These are phyloP conservation scores for Diplodia scrobiculata DNA, from an alignment of 2,329 filamentous ascomycete genomes.

Conservation along the genomic window DNA sequence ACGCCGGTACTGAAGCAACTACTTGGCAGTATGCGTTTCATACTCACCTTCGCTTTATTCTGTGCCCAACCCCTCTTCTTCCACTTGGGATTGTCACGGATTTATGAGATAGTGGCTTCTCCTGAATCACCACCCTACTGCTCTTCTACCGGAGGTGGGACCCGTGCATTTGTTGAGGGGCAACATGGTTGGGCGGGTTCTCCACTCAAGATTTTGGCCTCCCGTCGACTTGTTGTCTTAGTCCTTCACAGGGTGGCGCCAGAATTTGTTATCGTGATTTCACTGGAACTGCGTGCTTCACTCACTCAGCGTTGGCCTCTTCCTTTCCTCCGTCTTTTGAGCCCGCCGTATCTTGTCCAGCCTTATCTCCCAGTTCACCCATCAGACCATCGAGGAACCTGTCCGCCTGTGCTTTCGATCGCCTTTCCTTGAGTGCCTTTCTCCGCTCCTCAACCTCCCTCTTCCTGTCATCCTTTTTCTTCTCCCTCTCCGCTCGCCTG, in stretches of 20 bases:
- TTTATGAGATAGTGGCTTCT: not conserved
- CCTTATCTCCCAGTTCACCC: constrained; percentile 35
- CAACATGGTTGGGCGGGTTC: not conserved
- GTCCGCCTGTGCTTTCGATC: constrained; percentile 67
- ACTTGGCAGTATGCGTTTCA: not conserved
- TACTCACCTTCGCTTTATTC: no score
- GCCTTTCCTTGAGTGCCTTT: constrained; percentile 63
- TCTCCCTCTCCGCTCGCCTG: constrained; percentile 59
- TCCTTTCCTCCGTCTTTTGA: not conserved
- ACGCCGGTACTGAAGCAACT: not conserved
- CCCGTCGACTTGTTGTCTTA: not conserved
- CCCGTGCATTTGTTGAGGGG: not conserved
- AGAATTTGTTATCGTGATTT: not conserved
- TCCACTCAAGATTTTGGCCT: not conserved
- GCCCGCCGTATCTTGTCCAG: not conserved
- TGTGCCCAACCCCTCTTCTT: no score
- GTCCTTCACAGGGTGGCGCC: not conserved
- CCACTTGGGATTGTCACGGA: not conserved
- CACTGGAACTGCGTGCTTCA: not conserved
- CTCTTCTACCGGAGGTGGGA: no score
- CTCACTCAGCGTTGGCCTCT: not conserved
- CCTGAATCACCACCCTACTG: not conserved
- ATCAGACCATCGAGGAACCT: constrained; percentile 67
- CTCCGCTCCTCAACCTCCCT: constrained; percentile 60
- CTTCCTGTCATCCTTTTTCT: constrained; percentile 58